Evolutionary conservation across 1,139 yeast species (phyloP).

Genomic region (Geotrichum fermentans): DNA sequence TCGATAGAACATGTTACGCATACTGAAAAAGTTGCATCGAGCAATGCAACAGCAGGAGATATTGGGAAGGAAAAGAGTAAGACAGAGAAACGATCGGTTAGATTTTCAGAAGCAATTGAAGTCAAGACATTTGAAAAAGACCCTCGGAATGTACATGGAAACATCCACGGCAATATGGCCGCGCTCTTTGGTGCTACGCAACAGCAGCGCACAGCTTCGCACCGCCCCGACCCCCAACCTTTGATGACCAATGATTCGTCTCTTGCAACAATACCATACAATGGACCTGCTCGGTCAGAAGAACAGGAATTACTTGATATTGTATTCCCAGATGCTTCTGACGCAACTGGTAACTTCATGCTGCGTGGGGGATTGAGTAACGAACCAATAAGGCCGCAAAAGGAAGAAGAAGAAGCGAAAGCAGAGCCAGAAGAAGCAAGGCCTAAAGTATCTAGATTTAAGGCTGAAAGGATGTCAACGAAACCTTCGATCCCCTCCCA

Average conservation of each 20-base stretch:
- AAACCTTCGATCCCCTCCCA: too few relatives aligned
- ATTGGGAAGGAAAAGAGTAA: not conserved
- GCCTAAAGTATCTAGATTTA: slow-evolving; percentile 34
- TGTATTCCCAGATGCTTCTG: slow-evolving; percentile 4
- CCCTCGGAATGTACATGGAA: slow-evolving; percentile 18
- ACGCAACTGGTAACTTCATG: not conserved
- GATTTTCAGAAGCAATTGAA: slow-evolving; percentile 36
- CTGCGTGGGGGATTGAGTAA: too few relatives aligned
- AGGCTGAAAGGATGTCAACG: slow-evolving; percentile 26
- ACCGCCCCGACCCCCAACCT: not conserved
- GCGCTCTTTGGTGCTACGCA: not conserved
- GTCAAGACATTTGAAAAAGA: slow-evolving; percentile 34
- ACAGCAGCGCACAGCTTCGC: not conserved
- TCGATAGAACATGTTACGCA: not conserved
- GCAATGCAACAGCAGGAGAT: not conserved
- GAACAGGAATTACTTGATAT: slow-evolving; percentile 7
- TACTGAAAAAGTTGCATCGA: not conserved
- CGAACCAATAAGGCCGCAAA: too few relatives aligned
- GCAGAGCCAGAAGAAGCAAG: slow-evolving; percentile 6
- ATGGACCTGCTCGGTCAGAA: slow-evolving; percentile 3
- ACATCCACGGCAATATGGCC: slow-evolving; percentile 8
- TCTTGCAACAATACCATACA: not conserved
- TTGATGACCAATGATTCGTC: not conserved
- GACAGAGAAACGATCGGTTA: slow-evolving; percentile 27
- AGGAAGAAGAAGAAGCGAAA: not conserved